Conservation (phyloP, 805 yeast genomes). For the Komagataella ulmi region DNA sequence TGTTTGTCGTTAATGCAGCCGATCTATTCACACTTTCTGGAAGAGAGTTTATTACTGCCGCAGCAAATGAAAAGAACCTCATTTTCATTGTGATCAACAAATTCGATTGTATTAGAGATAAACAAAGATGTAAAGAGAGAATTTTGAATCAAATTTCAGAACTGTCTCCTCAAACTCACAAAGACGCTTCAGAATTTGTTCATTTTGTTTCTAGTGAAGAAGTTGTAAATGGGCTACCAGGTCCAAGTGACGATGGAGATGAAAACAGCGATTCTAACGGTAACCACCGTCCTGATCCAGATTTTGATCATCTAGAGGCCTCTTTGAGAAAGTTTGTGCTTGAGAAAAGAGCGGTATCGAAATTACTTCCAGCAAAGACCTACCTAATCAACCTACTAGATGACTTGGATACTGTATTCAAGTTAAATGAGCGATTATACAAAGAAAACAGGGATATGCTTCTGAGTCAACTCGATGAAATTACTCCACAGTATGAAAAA, state of each 20-base stretch:
- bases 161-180: constrained; percentile 83
- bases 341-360: constrained; percentile 81
- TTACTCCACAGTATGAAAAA: constrained; percentile 53
- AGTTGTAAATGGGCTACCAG: constrained; percentile 23
- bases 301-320: constrained; percentile 76
- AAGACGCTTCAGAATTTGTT: constrained; percentile 80
- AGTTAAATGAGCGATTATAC: constrained; percentile 46
- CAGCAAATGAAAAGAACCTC: constrained; percentile 82
- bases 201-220: constrained; percentile 75
- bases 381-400: constrained; percentile 55
- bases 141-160: constrained; percentile 77
- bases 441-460: constrained; percentile 33
- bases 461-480: constrained; percentile 32
- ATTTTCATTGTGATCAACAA: constrained; percentile 90
- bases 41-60: constrained; percentile 80
- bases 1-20: constrained; percentile 92
- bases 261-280: constrained; percentile 21
- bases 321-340: constrained; percentile 75
- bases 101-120: constrained; percentile 77
- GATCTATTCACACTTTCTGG: constrained; percentile 93
- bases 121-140: constrained; percentile 60
- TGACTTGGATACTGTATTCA: constrained; percentile 52
- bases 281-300: constrained; percentile 31
- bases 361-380: constrained; percentile 87
- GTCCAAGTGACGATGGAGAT: constrained; percentile 21